Conservation (phyloP, 2,329 filamentous ascomycete genomes). For the Sporothrix pallida region DNA sequence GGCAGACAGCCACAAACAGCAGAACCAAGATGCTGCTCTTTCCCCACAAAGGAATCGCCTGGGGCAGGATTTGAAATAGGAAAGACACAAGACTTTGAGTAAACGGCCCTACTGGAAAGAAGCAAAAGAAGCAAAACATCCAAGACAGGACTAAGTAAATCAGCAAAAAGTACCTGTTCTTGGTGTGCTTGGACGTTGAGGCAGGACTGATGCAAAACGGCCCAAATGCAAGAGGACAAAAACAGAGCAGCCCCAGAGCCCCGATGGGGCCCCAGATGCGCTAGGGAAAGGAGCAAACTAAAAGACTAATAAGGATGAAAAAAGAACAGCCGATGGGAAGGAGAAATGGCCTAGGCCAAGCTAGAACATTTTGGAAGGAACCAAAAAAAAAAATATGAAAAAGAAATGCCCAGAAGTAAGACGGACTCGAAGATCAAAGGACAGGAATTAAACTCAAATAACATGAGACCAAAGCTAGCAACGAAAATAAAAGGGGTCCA, state of each 20-base stretch:
- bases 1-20: no score
- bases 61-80: not conserved
- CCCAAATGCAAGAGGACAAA: not conserved
- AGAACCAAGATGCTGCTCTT: not conserved
- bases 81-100: not conserved
- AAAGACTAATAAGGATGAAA: not conserved
- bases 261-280: not conserved
- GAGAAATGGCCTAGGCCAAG: not conserved
- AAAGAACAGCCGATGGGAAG: constrained; percentile 8
- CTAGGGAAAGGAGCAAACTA: not conserved
- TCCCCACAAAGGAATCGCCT: not conserved
- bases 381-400: not conserved
- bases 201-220: no score
- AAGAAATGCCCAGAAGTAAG: not conserved
- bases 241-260: not conserved
- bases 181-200: no score
- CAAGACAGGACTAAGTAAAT: not conserved
- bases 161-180: constrained; percentile 4
- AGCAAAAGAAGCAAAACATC: not conserved
- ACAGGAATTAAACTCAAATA: not conserved
- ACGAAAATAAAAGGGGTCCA: not conserved
- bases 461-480: not conserved
- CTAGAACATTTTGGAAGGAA: constrained; percentile 1
- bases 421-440: not conserved
- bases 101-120: not conserved